phyloP scores from a whole-genome alignment of 305 asterid species.

The Solanum aculeatissimum region DNA sequence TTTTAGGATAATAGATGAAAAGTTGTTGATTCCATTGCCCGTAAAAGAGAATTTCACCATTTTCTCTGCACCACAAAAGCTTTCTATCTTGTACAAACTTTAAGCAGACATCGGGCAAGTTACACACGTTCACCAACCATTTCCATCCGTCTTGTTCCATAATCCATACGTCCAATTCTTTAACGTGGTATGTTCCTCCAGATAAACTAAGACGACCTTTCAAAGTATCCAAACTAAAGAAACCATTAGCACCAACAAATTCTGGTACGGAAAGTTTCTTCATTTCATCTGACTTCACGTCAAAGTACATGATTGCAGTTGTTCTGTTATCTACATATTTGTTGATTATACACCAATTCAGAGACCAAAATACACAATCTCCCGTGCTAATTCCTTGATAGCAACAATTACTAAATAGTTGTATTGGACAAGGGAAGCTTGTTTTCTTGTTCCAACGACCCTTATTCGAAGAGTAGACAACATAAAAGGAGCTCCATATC shows the following conservation, averaged over 20 bases:
- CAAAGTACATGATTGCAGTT: background rate
- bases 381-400: background rate
- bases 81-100: background rate
- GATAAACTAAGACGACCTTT: background rate
- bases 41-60: background rate
- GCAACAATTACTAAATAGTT: background rate
- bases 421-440: background rate
- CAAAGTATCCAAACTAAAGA: background rate
- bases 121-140: background rate
- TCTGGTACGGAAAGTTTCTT: background rate
- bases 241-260: background rate
- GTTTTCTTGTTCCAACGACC: background rate
- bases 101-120: background rate
- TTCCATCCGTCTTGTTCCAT: background rate
- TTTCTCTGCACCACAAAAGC: background rate
- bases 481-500: background rate
- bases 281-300: background rate
- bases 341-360: background rate
- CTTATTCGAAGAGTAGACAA: background rate
- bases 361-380: background rate
- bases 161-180: background rate
- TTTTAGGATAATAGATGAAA: background rate
- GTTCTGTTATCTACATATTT: background rate
- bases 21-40: background rate
- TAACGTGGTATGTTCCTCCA: background rate